phyloP scores from a whole-genome alignment of 768 basidiomycete genomes.

The Rickenella mellea region DNA sequence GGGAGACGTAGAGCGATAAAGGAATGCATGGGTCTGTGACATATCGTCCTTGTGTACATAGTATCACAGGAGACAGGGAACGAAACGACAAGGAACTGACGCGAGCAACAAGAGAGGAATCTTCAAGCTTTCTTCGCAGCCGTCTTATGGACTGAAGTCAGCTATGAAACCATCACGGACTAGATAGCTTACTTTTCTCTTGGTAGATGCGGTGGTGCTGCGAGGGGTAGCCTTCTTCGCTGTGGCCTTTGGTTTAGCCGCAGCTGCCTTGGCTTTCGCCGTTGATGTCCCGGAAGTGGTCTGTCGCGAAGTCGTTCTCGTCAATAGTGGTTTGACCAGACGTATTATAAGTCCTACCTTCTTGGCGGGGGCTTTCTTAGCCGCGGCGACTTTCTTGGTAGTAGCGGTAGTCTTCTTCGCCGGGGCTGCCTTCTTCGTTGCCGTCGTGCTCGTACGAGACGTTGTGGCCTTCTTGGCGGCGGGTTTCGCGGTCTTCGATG shows the following conservation, averaged over 20 bases:
- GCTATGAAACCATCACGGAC: no score
- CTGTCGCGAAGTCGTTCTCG: slow-evolving; percentile 23
- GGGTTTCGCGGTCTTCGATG: slow-evolving; percentile 5
- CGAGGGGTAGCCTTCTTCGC: slow-evolving; percentile 17
- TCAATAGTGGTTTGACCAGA: slow-evolving; percentile 33
- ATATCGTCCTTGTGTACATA: no score
- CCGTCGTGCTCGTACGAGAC: slow-evolving; percentile 10
- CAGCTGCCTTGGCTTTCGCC: slow-evolving; percentile 17
- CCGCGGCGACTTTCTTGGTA: slow-evolving; percentile 7
- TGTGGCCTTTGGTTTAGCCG: slow-evolving; percentile 22
- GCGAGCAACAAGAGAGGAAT: background rate
- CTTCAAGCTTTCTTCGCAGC: background rate
- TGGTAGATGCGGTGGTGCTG: no score
- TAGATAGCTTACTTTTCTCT: no score
- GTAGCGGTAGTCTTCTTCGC: slow-evolving; percentile 9
- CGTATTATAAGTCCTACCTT: slow-evolving; percentile 19
- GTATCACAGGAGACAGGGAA: no score
- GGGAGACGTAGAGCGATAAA: slow-evolving; percentile 1
- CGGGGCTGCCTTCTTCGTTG: slow-evolving; percentile 18
- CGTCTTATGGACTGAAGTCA: no score
- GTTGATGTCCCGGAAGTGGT: slow-evolving; percentile 17
- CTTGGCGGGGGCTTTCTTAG: slow-evolving; percentile 16
- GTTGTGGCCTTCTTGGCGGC: slow-evolving; percentile 10
- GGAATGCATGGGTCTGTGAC: slow-evolving; percentile 3
- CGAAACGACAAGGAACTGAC: no score